A percentile compares a stretch with the other conserved stretches of the same genome.
These are phyloP conservation scores for Rhizophagus clarus DNA, from an alignment of 192 early-diverging fungal species.

Conservation along the genomic window DNA sequence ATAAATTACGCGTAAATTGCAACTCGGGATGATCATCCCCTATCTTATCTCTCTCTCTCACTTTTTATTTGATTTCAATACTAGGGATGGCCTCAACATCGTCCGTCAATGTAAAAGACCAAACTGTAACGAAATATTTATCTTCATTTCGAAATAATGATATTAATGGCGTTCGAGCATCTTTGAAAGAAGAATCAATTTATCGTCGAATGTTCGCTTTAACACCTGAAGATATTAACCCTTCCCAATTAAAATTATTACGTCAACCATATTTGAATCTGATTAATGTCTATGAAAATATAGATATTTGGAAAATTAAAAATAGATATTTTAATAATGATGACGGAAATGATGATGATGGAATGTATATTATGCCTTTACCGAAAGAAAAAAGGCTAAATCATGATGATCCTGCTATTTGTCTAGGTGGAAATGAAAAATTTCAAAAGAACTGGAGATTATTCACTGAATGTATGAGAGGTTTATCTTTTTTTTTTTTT, in stretches of 20 bases:
- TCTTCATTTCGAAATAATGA: neutral
- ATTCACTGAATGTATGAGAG: constrained; percentile 3
- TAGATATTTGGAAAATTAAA: neutral
- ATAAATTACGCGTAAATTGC: too few species aligned
- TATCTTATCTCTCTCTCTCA: too few species aligned
- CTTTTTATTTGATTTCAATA: too few species aligned
- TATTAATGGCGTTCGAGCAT: neutral
- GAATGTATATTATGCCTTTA: constrained; percentile 9
- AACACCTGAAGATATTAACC: neutral
- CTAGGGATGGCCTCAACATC: too few species aligned
- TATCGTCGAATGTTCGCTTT: neutral
- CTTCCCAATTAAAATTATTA: neutral
- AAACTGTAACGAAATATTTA: neutral
- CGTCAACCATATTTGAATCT: constrained; percentile 4
- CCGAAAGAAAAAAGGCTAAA: constrained; percentile 3
- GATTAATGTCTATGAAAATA: constrained; percentile 13
- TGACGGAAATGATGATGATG: neutral
- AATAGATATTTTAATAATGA: neutral
- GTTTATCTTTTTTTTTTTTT: too few species aligned
- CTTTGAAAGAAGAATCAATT: neutral
- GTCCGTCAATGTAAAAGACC: too few species aligned
- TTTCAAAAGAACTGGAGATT: constrained; percentile 14
- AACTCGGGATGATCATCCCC: too few species aligned
- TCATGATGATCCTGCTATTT: neutral
- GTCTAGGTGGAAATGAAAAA: neutral